These are phyloP conservation scores for Podochytrium sp. DNA, from an alignment of 192 early-diverging fungal species.

Conservation along the genomic window DNA sequence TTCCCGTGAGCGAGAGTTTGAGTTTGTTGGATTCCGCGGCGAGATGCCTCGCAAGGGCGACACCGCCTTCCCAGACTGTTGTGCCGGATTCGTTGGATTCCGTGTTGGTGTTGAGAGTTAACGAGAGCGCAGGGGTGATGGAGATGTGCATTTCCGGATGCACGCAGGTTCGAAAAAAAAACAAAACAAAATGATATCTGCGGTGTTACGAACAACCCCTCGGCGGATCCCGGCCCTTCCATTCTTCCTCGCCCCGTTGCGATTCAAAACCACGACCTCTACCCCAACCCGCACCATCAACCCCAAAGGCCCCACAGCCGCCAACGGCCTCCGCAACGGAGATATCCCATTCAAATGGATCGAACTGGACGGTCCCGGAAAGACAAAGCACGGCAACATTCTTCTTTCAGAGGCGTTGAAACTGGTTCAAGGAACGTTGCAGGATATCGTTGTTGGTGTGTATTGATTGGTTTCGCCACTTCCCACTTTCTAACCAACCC, in stretches of 20 bases:
- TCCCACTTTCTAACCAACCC: not conserved
- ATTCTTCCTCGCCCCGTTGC: not conserved
- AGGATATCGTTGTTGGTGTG: not conserved
- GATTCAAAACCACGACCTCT: not conserved
- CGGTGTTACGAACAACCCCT: not conserved
- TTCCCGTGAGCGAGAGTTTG: conserved; percentile 1
- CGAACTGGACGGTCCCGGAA: not conserved
- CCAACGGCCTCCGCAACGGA: not conserved
- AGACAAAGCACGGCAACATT: not conserved
- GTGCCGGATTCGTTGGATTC: conserved; percentile 29
- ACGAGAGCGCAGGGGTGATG: not conserved
- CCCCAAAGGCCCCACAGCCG: not conserved
- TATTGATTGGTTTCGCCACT: not conserved
- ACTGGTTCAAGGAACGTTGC: not conserved
- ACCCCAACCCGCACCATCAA: not conserved
- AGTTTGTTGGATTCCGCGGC: conserved; percentile 12
- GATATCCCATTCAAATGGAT: not conserved
- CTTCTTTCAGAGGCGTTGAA: not conserved
- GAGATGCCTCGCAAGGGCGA: conserved; percentile 21
- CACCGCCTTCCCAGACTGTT: conserved; percentile 21
- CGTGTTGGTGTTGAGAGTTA: conserved; percentile 6
- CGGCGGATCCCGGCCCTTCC: not conserved
- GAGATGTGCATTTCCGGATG: not conserved
- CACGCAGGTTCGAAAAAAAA: not conserved
- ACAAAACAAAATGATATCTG: not conserved